Conservation (phyloP, 805 yeast genomes). For the Kluyveromyces aestuarii region DNA sequence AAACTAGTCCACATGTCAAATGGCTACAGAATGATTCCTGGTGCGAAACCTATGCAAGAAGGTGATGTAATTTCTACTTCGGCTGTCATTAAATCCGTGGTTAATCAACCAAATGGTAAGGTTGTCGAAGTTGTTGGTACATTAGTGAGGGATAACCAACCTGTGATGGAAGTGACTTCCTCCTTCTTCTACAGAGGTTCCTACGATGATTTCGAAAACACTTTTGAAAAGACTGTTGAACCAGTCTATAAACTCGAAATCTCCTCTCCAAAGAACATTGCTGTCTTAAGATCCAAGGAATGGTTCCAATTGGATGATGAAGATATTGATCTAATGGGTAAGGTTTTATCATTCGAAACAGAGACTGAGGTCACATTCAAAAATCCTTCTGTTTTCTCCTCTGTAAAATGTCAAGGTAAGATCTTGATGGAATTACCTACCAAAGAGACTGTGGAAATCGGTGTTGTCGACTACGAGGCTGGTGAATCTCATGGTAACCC, state of each 20-base stretch:
- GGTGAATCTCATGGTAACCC: conserved; percentile 96
- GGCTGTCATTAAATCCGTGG: conserved; percentile 81
- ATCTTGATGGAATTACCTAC: conserved; percentile 85
- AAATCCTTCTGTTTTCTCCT: conserved; percentile 62
- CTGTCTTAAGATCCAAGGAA: conserved; percentile 89
- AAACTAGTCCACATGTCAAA: conserved; percentile 91
- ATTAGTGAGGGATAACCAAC: conserved; percentile 59
- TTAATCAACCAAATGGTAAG: conserved; percentile 89
- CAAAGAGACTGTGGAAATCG: conserved; percentile 78
- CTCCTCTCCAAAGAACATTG: conserved; percentile 76
- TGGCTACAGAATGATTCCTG: conserved; percentile 87
- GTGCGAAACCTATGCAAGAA: conserved; percentile 79
- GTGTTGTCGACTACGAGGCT: conserved; percentile 78
- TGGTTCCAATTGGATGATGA: conserved; percentile 85
- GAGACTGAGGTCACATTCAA: conserved; percentile 78
- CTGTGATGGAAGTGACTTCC: conserved; percentile 90
- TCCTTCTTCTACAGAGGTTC: conserved; percentile 94
- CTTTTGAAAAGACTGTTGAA: conserved; percentile 82
- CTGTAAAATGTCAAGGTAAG: conserved; percentile 78
- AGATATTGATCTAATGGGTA: conserved; percentile 60
- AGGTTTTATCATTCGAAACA: conserved; percentile 82
- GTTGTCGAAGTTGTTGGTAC: conserved; percentile 93
- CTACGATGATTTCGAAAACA: conserved; percentile 80
- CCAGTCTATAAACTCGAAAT: conserved; percentile 76
- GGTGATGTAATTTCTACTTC: conserved; percentile 78